A percentile compares a stretch with the other conserved stretches of the same genome.
Evolutionary conservation across 2,329 filamentous ascomycete species (phyloP).

Genomic region (Fusarium sp.): DNA sequence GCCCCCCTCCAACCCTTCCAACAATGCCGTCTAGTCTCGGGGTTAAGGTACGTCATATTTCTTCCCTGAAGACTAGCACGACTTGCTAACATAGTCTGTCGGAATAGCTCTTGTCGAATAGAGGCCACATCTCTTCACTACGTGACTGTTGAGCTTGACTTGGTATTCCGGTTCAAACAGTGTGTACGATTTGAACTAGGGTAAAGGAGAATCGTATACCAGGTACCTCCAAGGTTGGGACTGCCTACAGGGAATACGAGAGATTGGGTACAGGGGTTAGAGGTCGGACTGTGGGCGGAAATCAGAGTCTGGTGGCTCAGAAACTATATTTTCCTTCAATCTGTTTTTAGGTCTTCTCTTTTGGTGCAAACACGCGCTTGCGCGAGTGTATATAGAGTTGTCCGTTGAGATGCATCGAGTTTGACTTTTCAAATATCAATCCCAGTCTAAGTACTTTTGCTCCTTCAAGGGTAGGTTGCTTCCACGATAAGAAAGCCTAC

Average conservation of each 20-base stretch:
- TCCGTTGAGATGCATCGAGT: background rate
- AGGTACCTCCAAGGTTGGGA: background rate
- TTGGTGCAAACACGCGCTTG: background rate
- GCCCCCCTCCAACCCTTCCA: conserved; percentile 7
- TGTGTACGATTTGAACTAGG: background rate
- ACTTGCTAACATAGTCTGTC: background rate
- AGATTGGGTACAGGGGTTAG: background rate
- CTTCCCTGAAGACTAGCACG: background rate
- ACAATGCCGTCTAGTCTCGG: background rate
- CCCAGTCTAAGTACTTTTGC: background rate
- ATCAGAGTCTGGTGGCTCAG: background rate
- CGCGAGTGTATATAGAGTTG: background rate
- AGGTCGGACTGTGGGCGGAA: background rate
- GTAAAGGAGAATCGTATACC: background rate
- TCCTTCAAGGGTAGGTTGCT: background rate
- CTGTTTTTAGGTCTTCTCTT: background rate
- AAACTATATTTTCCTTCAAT: background rate
- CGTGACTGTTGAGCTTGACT: background rate
- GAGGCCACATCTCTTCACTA: background rate
- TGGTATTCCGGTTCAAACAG: background rate
- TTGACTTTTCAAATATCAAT: background rate
- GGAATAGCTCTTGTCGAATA: background rate
- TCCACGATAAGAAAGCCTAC: background rate
- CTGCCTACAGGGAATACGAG: background rate
- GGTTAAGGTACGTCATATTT: background rate